Evolutionary conservation across 2,329 filamentous ascomycete genomes (phyloP), one percentile per base, ranked within the genome.

Genomic region (Cladosporium cucumerinum): DNA sequence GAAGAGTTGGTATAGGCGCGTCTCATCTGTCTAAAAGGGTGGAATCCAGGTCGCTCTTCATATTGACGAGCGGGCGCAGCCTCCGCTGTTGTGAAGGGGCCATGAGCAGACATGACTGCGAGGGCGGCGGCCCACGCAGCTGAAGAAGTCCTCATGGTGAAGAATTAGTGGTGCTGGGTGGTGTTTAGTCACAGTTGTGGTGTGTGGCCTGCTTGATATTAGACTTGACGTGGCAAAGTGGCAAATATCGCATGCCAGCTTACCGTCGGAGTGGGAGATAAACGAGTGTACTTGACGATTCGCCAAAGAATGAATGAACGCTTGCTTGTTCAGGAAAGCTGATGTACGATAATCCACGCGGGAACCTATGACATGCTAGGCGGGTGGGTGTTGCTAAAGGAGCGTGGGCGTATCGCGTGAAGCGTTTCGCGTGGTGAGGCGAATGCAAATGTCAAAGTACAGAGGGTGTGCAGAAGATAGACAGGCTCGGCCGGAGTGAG

Each of bases 241-340:
- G 21, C 34, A 39, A 52, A 46, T 21, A 61, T 67, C 65, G 64
- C 63, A 59, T 48, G 63, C 61, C 52, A 32, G 64, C 70, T 67
- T 67, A 74, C 72, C 74, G 76, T 80, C 73, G 75, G 74, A 74
- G 71, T 67, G 68, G 66, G 66, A 67, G 73, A 71, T 76, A 82
- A 83, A 82, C 80, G 81, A 83, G 79, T 82, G 81, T 79, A 81
- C 75, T 81, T 82, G 80, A 82, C 80, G 73, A 71, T 66, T 68
- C 70, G 72, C 70, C 73, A 70, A 70, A 63, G 66, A 68, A 64
- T 64, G 66, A 69, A 62, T 39, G 49, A 30, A 69, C 30, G 67
- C 69, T 67, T 70, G 68, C 67, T 69, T 48, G 65, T 57, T 60
- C 58, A 49, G 32, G 68, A 69, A 68, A 64, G 55, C 49, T 48